Evolutionary conservation across 306 rosid genomes (phyloP), one percentile per base, ranked within the genome.

Genomic region (Vicia villosa): DNA sequence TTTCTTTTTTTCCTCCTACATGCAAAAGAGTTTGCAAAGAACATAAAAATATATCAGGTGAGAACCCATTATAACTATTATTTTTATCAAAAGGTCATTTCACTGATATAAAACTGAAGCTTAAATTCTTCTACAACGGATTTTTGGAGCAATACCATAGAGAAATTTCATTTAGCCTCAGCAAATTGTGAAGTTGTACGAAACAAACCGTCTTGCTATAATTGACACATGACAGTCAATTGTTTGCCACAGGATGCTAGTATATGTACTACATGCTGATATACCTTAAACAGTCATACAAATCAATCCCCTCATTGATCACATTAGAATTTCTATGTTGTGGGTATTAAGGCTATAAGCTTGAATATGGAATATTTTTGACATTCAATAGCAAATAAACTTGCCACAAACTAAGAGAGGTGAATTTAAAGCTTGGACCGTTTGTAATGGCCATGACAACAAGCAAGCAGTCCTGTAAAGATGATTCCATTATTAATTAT

Each of bases 1-100:
- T 69, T 90, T 90, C 88, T 77, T 88, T 63, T 69, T 91, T 69
- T 91, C 96, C 6, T 81, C 46, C 96, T 91, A 86, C 77, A 76
- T 65, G 64, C 60, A 71, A 70, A 68, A 49, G 50, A 68, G 60
- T 61, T 11, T 45, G 45, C 47, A 30, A 67, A 77, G 55, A 57
- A 77, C 47, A 67, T 47, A 66, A 49, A 60, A 16, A 46, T 49
- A 46, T 24, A 54, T 32, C 22, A 50, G 45, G 22, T 28, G 50
- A 36, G 70, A 73, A 66, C 21, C 45, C 16, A 26, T 30, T 54
- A 55, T 3, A 14, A 64, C 6, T 14, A 58, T 16, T 15, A 63
- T 26, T 13, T 50, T 74, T 24, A 21, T 45, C 16, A 56, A 20
- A 78, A 55, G 0, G 12, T 9, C 24, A 65, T 36, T 30, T 24